These are phyloP conservation scores for Fomitopsis pulvina DNA, from an alignment of 768 basidiomycete genomes.

Conservation along the genomic window DNA sequence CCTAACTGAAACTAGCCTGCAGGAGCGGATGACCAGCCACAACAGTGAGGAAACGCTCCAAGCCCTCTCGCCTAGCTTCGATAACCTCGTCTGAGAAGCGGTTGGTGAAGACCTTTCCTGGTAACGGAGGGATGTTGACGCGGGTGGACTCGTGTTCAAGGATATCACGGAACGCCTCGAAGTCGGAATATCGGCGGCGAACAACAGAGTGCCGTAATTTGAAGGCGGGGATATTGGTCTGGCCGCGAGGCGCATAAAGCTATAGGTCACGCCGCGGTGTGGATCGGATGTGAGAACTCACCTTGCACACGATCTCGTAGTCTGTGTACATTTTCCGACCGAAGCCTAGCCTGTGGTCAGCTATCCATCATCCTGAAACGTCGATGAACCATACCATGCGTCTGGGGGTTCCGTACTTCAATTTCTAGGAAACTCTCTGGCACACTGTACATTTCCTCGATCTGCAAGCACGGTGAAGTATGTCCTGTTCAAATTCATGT, in stretches of 20 bases:
- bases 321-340: slow-evolving; percentile 99
- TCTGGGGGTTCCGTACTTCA: slow-evolving; percentile 94
- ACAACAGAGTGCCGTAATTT: slow-evolving; percentile 73
- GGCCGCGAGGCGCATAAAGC: not conserved
- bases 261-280: not conserved
- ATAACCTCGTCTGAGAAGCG: slow-evolving; percentile 98
- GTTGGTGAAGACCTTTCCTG: slow-evolving; percentile 98
- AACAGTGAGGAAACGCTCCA: slow-evolving; percentile 92
- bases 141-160: slow-evolving; percentile 95
- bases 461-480: slow-evolving; percentile 35
- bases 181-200: slow-evolving; percentile 60
- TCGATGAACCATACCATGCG: slow-evolving; percentile 61
- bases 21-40: slow-evolving; percentile 96
- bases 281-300: slow-evolving; percentile 26
- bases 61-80: slow-evolving; percentile 82
- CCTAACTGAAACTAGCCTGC: slow-evolving; percentile 51
- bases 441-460: slow-evolving; percentile 98
- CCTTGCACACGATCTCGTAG: slow-evolving; percentile 98
- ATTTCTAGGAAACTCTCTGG: slow-evolving; percentile 98
- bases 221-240: slow-evolving; percentile 99
- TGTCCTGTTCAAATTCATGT: slow-evolving; percentile 28
- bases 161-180: slow-evolving; percentile 92
- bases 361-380: not conserved
- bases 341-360: slow-evolving; percentile 49
- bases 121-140: slow-evolving; percentile 95